Evolutionary conservation across 1,284 basidiomycete genomes (phyloP).

Genomic region (Marasmius oreades): DNA sequence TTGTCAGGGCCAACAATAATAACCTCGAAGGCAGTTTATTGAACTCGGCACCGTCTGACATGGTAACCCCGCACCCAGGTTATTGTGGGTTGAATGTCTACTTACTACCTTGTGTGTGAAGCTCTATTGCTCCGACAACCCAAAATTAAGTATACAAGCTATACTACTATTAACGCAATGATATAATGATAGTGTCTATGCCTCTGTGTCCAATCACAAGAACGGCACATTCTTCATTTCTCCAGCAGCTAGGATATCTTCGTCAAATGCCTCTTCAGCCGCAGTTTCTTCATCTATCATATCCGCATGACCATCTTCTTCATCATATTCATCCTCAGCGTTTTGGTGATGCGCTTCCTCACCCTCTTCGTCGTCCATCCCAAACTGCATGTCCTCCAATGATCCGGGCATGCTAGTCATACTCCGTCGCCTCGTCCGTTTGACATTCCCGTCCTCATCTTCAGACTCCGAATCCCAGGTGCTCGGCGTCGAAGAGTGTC

Average conservation of each 20-base stretch:
- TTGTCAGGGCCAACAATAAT: too few relatives aligned
- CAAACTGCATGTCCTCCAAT: conserved; percentile 50
- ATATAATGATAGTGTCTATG: background rate
- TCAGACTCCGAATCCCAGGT: conserved; percentile 53
- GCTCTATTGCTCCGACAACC: too few relatives aligned
- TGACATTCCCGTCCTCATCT: conserved; percentile 42
- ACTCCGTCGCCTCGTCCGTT: conserved; percentile 50
- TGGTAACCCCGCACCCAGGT: too few relatives aligned
- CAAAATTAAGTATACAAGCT: too few relatives aligned
- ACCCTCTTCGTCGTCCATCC: conserved; percentile 52
- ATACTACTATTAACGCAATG: too few relatives aligned
- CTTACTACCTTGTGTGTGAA: too few relatives aligned
- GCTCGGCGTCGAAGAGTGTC: conserved; percentile 41
- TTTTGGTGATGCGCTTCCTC: conserved; percentile 32
- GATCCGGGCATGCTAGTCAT: conserved; percentile 84
- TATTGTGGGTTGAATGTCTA: too few relatives aligned
- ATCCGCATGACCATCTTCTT: conserved; percentile 27
- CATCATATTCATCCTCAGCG: conserved; percentile 29
- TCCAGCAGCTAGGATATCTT: conserved; percentile 75
- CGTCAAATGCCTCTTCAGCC: conserved; percentile 69
- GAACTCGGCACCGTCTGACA: too few relatives aligned
- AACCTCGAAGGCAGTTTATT: too few relatives aligned
- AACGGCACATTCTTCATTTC: conserved; percentile 87
- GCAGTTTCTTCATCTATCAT: conserved; percentile 42
- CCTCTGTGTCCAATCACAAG: conserved; percentile 36